A percentile compares a stretch with the other conserved stretches of the same genome.
These are phyloP conservation scores for Bassia scoparia DNA, from an alignment of 148 eudicot species.

Conservation along the genomic window DNA sequence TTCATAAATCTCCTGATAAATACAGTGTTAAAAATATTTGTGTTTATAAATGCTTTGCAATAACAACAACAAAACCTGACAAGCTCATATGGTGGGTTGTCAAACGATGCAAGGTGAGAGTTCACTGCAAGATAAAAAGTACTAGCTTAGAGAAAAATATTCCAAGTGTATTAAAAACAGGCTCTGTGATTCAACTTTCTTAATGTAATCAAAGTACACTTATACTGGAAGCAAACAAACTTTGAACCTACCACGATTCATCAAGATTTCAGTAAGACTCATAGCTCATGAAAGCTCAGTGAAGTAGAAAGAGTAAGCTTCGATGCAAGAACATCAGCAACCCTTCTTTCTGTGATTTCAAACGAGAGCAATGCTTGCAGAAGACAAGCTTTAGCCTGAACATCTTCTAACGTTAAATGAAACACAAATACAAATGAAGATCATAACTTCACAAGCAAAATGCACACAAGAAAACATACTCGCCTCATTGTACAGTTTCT, in stretches of 20 bases:
- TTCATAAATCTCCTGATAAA: neutral
- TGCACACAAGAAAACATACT: neutral
- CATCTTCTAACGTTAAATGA: neutral
- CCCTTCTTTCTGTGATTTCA: constrained; percentile 78
- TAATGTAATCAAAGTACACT: neutral
- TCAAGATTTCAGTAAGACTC: constrained; percentile 82
- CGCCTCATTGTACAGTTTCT: constrained; percentile 74
- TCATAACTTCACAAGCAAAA: neutral
- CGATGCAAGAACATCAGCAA: constrained; percentile 81
- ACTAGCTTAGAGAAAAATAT: constrained; percentile 13
- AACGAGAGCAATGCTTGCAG: constrained; percentile 80
- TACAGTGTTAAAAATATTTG: neutral
- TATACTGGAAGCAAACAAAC: neutral
- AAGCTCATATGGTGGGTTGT: constrained; percentile 89
- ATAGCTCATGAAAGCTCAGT: too few relatives aligned
- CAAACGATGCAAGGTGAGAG: constrained; percentile 88
- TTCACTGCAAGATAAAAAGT: constrained; percentile 43
- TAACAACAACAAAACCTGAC: constrained; percentile 60
- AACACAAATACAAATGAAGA: constrained; percentile 2
- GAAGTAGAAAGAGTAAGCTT: constrained; percentile 85
- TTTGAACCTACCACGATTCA: constrained; percentile 60
- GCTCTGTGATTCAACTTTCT: too few relatives aligned
- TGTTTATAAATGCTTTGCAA: neutral
- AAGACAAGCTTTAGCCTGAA: constrained; percentile 85
- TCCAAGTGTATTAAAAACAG: too few relatives aligned